phyloP scores from a whole-genome alignment of 176 grass and related monocot genomes.

The Luzula sylvatica region DNA sequence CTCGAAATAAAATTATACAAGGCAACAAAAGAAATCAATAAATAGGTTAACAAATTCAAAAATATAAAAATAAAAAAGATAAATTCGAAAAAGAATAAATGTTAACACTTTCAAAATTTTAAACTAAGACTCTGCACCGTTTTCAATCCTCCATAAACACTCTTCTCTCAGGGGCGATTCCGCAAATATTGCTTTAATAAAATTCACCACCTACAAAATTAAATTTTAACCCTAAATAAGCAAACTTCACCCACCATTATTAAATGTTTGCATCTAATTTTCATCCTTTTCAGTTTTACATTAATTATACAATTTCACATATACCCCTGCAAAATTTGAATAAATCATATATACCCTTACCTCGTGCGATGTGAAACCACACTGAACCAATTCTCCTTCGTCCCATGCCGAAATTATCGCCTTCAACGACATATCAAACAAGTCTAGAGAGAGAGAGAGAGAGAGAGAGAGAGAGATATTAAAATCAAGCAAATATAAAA shows the following conservation, averaged over 20 bases:
- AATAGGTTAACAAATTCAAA: not conserved
- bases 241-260: not conserved
- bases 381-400: constrained; percentile 53
- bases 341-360: constrained; percentile 36
- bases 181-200: constrained; percentile 23
- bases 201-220: constrained; percentile 6
- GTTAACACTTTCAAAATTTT: not conserved
- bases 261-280: too few relatives aligned
- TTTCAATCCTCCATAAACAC: constrained; percentile 15
- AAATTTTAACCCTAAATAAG: not conserved
- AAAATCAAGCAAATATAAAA: constrained; percentile 10
- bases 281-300: too few relatives aligned
- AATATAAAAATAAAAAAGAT: not conserved
- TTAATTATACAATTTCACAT: too few relatives aligned
- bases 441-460: constrained; percentile 32
- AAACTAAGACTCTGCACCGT: not conserved
- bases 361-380: constrained; percentile 76
- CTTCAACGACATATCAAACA: constrained; percentile 96
- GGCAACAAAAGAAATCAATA: too few relatives aligned
- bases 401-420: constrained; percentile 82
- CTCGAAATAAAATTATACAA: too few relatives aligned
- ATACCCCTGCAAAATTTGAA: too few relatives aligned
- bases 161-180: constrained; percentile 15
- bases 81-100: not conserved
- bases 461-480: not conserved